These are phyloP conservation scores for Lichtheimia corymbifera DNA, from an alignment of 371 early-diverging fungal species.

Conservation along the genomic window DNA sequence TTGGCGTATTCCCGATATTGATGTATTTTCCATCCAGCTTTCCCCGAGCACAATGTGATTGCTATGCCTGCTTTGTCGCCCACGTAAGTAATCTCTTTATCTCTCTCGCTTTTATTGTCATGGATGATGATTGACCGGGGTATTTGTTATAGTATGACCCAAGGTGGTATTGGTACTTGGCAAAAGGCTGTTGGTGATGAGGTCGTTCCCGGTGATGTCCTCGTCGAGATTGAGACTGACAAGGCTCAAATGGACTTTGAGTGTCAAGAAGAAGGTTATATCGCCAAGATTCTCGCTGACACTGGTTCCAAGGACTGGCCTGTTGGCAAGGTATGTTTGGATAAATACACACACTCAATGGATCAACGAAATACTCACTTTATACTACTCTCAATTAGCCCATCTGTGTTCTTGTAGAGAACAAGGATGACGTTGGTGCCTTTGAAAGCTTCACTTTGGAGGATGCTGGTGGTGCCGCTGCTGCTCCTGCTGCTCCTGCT, in stretches of 20 bases:
- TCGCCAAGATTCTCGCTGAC: slow-evolving; percentile 92
- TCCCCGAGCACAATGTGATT: slow-evolving; percentile 89
- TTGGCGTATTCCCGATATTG: background rate
- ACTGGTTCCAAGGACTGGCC: slow-evolving; percentile 84
- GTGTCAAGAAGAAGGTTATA: slow-evolving; percentile 96
- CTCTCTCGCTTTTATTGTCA: background rate
- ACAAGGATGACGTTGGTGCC: slow-evolving; percentile 82
- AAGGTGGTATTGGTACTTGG: slow-evolving; percentile 96
- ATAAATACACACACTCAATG: background rate
- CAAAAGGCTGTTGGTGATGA: slow-evolving; percentile 94
- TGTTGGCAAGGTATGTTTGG: slow-evolving; percentile 62
- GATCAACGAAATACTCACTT: background rate
- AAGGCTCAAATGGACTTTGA: slow-evolving; percentile 99
- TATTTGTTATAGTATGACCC: slow-evolving; percentile 77
- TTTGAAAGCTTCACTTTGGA: slow-evolving; percentile 80
- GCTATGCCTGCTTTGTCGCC: slow-evolving; percentile 98
- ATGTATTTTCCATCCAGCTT: slow-evolving; percentile 43
- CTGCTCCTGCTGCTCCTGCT: slow-evolving; percentile 46
- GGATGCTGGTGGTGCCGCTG: slow-evolving; percentile 46
- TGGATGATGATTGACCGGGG: background rate
- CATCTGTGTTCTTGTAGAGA: slow-evolving; percentile 91
- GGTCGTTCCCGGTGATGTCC: slow-evolving; percentile 92
- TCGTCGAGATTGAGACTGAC: slow-evolving; percentile 98
- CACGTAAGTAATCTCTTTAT: slow-evolving; percentile 57
- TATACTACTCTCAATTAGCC: slow-evolving; percentile 55